Evolutionary conservation across 2,329 filamentous ascomycete genomes (phyloP), one percentile per base, ranked within the genome.

Genomic region (Cyphellophora attinorum): DNA sequence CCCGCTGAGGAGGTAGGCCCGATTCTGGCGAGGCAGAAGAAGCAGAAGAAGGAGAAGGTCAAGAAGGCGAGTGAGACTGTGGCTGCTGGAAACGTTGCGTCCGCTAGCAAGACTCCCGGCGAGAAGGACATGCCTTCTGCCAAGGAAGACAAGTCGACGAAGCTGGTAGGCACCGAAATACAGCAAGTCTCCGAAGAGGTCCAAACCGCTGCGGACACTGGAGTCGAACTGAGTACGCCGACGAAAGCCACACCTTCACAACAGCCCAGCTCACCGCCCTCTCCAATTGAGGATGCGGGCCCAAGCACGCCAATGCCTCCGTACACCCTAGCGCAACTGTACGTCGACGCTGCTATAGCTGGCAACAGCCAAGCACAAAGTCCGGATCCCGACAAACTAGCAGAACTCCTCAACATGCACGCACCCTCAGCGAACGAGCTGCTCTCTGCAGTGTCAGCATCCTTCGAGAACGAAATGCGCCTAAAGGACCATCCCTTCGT

Each of bases 1-100:
- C 38, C 39, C 15, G n/a, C 56, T 6, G 70, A 75, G 42, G 73
- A 76, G 43, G 54, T 62, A 16, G 76, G 72, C 29, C 75, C 76
- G 1, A 78, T 80, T 28, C 56, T 78, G 38, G 73, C 73, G 14
- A 62, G 76, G 27, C 78, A 79, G 56, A 76, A 76, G 49, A 79
- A 69, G 45, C 62, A 64, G 15, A 68, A 66, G 53, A 67, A 39
- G 29, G 35, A 31, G 31, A 25, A 31, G 29, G 12, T 18, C 5
- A 18, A 16, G 12, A 31, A 29, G 3, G 27, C 12, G 11, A 14
- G 2, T 16, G 40, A 38, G 34, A 23, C 40, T 11, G 13, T 37
- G 3, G 28, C 29, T 19, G 36, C 18, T 33, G 35, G n/a, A n/a
- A n/a, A n/a, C n/a, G n/a, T n/a, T n/a, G n/a, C n/a, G n/a, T n/a